Evolutionary conservation across 1,284 basidiomycete species (phyloP).

Genomic region (Porogramme epimiltina): DNA sequence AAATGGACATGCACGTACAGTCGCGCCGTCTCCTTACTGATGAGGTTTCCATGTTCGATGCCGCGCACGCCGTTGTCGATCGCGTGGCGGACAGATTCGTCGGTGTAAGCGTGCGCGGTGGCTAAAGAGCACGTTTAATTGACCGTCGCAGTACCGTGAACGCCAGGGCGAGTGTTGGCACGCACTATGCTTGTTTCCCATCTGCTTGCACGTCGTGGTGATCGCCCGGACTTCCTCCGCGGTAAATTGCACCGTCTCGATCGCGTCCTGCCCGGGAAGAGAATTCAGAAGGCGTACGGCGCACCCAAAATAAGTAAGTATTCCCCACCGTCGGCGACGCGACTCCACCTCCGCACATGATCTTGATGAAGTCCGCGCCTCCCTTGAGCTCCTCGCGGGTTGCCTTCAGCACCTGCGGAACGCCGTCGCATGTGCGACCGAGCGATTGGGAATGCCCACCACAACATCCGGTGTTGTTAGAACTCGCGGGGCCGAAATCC

Average conservation of each 20-base stretch:
- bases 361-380: slow-evolving; percentile 47
- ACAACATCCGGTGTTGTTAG: slow-evolving; percentile 38
- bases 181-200: slow-evolving; percentile 41
- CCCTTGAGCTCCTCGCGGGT: slow-evolving; percentile 44
- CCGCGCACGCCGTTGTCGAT: slow-evolving; percentile 41
- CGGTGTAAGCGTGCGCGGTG: slow-evolving; percentile 43
- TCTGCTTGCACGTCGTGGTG: slow-evolving; percentile 44
- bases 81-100: slow-evolving; percentile 40
- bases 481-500: slow-evolving; percentile 32
- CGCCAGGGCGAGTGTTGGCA: background rate
- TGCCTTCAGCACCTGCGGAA: slow-evolving; percentile 42
- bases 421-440: slow-evolving; percentile 41
- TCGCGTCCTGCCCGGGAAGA: slow-evolving; percentile 32
- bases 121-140: slow-evolving; percentile 20
- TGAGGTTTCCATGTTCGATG: slow-evolving; percentile 49
- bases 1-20: slow-evolving; percentile 8
- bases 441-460: slow-evolving; percentile 38
- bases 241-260: slow-evolving; percentile 49
- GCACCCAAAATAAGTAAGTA: background rate
- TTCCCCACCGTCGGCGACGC: slow-evolving; percentile 38
- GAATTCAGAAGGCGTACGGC: too few relatives aligned
- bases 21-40: slow-evolving; percentile 33
- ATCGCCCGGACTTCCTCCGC: slow-evolving; percentile 48
- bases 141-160: too few relatives aligned
- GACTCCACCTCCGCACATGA: slow-evolving; percentile 49